Evolutionary conservation across 306 rosid species (phyloP), one percentile per base, ranked within the genome.

Genomic region (Acmispon strigosus): DNA sequence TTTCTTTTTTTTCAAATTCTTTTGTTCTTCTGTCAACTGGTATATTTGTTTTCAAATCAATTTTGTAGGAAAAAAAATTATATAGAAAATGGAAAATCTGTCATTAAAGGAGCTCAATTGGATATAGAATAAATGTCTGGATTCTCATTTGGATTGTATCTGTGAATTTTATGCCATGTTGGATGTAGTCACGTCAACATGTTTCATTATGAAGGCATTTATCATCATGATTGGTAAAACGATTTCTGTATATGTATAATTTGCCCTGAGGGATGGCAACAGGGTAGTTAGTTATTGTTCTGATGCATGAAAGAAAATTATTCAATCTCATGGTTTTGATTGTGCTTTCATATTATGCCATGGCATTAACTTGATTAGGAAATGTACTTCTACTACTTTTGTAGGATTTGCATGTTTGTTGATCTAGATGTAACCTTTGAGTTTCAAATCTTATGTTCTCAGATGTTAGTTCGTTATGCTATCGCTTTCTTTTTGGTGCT

Each of bases 391-490:
- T n/a, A 17, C 32, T 36, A 13, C 48, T 2, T 16, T 14, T 14
- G 27, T 19, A 39, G 43, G 54, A 20, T 50, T 62, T 57, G 42
- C 49, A 11, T 17, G 62, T 15, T 79, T 27, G 51, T 13, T 75
- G 17, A 69, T 55, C 13, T 37, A 43, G 34, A 13, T 65, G 50
- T 78, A 51, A 74, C 57, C 41, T 70, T 37, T 42, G 48, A n/a
- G 41, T 52, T 57, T 61, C 60, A 15, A 66, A 67, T 60, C 42
- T 67, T 79, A 50, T 49, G 56, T 34, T 15, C 37, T 49, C 84
- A 91, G 95, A 91, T 88, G 92, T 22, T 81, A 41, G 72, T 61
- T 79, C 74, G 71, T 34, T 69, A 62, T 66, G 71, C 45, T 80
- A 37, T 80, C 63, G 82, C 78, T 55, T 81, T 88, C 39, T 42